A percentile compares a stretch with the other conserved stretches of the same genome.
Conservation (phyloP, 2,329 filamentous ascomycete species). For the Fusarium fracticaudum region DNA sequence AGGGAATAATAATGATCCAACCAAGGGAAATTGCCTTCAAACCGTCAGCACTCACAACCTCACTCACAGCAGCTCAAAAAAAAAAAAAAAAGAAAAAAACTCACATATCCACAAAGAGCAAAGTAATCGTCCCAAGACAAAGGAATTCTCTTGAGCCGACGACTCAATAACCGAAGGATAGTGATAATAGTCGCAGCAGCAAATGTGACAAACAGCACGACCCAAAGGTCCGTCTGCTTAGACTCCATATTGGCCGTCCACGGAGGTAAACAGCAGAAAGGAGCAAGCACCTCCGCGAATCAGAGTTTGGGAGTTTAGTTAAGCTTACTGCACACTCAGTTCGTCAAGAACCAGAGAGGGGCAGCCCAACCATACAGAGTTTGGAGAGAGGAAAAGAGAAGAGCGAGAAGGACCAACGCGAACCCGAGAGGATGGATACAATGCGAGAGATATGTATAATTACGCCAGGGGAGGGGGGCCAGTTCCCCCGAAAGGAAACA, state of each 20-base stretch:
- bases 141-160: constrained; percentile 20
- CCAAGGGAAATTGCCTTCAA: constrained; percentile 17
- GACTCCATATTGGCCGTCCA: constrained; percentile 11
- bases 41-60: neutral
- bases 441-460: constrained; percentile 16
- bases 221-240: constrained; percentile 25
- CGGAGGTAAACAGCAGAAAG: neutral
- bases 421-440: constrained; percentile 5
- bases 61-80: neutral
- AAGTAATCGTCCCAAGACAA: constrained; percentile 37
- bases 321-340: neutral
- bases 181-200: constrained; percentile 30
- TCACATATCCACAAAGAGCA: constrained; percentile 31
- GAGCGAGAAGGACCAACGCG: neutral
- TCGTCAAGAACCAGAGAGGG: constrained; percentile 6
- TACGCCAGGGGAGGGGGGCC: neutral
- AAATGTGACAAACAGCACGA: constrained; percentile 28
- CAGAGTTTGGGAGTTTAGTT: neutral
- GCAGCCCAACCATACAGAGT: neutral
- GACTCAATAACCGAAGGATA: constrained; percentile 23
- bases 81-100: neutral
- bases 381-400: neutral
- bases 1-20: constrained; percentile 31
- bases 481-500: neutral
- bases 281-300: neutral